Evolutionary conservation across 352 stramenopile species (phyloP), one percentile per base, ranked within the genome.

Genomic region (Aphanomyces stellatus): DNA sequence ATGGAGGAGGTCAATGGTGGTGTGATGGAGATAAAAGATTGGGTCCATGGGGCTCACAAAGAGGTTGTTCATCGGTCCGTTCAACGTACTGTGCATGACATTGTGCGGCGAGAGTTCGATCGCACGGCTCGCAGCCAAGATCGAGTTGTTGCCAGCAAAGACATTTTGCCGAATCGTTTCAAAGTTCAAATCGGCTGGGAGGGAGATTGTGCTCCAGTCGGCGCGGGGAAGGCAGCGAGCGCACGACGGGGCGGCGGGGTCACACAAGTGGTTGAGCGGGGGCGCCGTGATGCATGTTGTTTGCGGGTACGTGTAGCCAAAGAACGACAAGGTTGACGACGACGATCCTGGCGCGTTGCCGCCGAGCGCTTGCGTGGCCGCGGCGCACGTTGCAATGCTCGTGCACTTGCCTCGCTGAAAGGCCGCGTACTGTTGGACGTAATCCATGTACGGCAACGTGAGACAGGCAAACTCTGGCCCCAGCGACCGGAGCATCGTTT

Each of bases 401-500:
- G 40, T 70, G 67, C 80, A 88, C n/a, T 70, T 7, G 28, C 33
- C 57, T 37, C 31, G 0, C 25, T 51, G 42, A 27, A 56, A 43
- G 7, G 34, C 15, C 22, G 40, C 34, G 61, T 69, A 62, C 22
- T 72, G 27, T 15, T 42, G 33, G 51, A 71, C 59, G 28, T 82
- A 59, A 61, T 90, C 80, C 77, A 72, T 88, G 53, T 81, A 79
- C n/a, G 81, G 81, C 2, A 90, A n/a, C 11, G 81, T 88, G 4
- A 90, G n/a, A 37, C 81, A 90, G 27, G 57, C 55, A 62, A 72
- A 89, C 55, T 73, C 43, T 2, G 62, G 2, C 1, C 49, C 70
- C 1, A 84, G 64, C 27, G 72, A 79, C 2, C 81, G 79, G 10
- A 89, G 73, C 81, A 89, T 89, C 65, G 87, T 89, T 43, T 89